Base-by-base conservation (phyloP, 1,284 basidiomycete genomes). In the Tylopilus orsonianus region DNA sequence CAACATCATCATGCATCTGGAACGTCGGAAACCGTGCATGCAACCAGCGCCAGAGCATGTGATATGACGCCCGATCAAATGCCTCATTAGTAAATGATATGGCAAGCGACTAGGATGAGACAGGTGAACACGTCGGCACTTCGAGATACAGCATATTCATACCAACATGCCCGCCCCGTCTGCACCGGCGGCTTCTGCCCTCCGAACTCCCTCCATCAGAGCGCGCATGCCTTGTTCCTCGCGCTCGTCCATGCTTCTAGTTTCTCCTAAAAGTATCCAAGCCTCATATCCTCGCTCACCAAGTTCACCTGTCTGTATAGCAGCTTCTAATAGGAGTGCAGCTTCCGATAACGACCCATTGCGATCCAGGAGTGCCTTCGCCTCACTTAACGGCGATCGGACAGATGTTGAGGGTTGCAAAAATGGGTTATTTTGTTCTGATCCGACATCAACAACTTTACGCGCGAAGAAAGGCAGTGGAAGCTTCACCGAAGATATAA, bases 51-150 rank as follows among this genome's bases (percentile, higher is more conserved):
- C 97, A 81, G 20, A 99, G 80, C 71, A 90, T 94, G 1, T 85
- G 75, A 61, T 97, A 85, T 2, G 96, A 90, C 2, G 87, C 93
- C 7, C 88, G 78, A 61, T 99, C 96, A 62, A 88, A 89, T 0
- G 85, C 85, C 72, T 99, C 97, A 65, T 99, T 99, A 40, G 95
- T 97, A 69, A 93, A 99, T 5, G 93, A 93, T 56, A 98, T 96
- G 3, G 97, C 95, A 16, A 99, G 80, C 5, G 92, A 92, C 93
- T 95, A 52, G 20, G 46, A 52, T n/a, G 45, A 19, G n/a, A 26
- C 33, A 16, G 24, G 44, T 52, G 37, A 41, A 29, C 33, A 27
- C 33, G 13, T 46, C 10, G 47, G n/a, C 22, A 29, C 10, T 18
- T 51, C 9, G 19, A 32, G 32, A 29, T 30, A 48, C 26, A 23